A percentile compares a stretch with the other conserved stretches of the same genome.
These are phyloP conservation scores for Leptographium procerum DNA, from an alignment of 2,329 filamentous ascomycete genomes.

Conservation along the genomic window DNA sequence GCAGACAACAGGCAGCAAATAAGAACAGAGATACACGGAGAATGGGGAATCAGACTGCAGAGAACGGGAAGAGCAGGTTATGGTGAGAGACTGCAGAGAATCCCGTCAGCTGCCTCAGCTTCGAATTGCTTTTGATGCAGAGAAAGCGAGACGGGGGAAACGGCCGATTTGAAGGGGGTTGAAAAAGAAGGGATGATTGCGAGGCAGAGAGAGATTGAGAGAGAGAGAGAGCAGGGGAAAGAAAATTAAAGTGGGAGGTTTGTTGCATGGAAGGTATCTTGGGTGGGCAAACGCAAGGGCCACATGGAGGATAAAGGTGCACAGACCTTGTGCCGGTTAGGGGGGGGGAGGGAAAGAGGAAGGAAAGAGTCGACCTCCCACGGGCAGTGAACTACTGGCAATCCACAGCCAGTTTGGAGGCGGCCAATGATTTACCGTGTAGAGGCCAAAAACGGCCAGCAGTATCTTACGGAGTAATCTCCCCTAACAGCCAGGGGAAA, in stretches of 20 bases:
- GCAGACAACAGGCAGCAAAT: not conserved
- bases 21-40: not conserved
- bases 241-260: constrained; percentile 5
- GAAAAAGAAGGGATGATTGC: not conserved
- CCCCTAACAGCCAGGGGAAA: too few species aligned
- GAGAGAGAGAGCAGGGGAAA: not conserved
- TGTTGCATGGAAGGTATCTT: not conserved
- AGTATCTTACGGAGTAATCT: too few species aligned
- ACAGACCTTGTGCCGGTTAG: not conserved
- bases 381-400: too few species aligned
- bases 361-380: not conserved
- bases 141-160: not conserved
- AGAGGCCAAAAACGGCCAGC: too few species aligned
- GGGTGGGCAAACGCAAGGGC: not conserved
- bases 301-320: not conserved
- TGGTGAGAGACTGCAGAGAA: not conserved
- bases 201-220: not conserved
- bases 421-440: too few species aligned
- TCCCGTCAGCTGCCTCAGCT: too few species aligned
- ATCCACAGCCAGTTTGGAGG: too few species aligned
- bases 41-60: too few species aligned
- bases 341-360: not conserved
- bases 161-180: not conserved
- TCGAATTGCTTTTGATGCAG: not conserved
- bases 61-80: not conserved